A percentile compares a stretch with the other conserved stretches of the same genome.
Evolutionary conservation across 1,284 basidiomycete species (phyloP).

Genomic region (Cutaneotrichosporon cavernicola): DNA sequence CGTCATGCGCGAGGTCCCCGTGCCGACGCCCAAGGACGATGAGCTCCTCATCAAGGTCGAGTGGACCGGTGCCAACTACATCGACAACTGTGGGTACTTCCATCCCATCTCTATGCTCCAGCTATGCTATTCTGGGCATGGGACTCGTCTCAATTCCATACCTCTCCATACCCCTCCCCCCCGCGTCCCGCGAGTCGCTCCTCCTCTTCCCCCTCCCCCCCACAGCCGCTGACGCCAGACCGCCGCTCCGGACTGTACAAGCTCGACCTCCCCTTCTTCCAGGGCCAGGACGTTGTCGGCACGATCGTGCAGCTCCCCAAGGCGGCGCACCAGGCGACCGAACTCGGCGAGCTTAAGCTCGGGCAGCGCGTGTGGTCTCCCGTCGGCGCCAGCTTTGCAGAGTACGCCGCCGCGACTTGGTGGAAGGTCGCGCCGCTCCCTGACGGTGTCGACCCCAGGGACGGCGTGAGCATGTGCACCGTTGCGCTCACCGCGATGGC

Average conservation of each 20-base stretch:
- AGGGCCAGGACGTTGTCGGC: slow-evolving; percentile 49
- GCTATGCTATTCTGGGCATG: background rate
- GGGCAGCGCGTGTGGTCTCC: slow-evolving; percentile 57
- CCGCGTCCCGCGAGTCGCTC: background rate
- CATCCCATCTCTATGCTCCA: background rate
- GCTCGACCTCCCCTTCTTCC: slow-evolving; percentile 64
- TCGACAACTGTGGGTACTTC: slow-evolving; percentile 49
- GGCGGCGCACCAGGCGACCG: slow-evolving; percentile 45
- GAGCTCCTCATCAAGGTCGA: slow-evolving; percentile 78
- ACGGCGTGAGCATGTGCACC: slow-evolving; percentile 67
- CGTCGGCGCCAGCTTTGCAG: slow-evolving; percentile 64
- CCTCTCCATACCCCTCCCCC: slow-evolving; percentile 40
- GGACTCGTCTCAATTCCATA: background rate
- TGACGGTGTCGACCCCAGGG: slow-evolving; percentile 59
- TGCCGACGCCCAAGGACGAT: slow-evolving; percentile 63
- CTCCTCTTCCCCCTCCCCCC: background rate
- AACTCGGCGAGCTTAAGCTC: slow-evolving; percentile 58
- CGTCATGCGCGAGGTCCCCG: slow-evolving; percentile 59
- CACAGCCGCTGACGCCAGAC: background rate
- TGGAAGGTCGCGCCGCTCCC: slow-evolving; percentile 60
- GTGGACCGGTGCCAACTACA: slow-evolving; percentile 74
- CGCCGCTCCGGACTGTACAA: slow-evolving; percentile 1
- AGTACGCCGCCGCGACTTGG: slow-evolving; percentile 71
- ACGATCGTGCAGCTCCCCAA: slow-evolving; percentile 59
- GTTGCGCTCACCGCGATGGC: slow-evolving; percentile 80